phyloP scores from a whole-genome alignment of 2,329 filamentous ascomycete species.

The Aureobasidium sp. region DNA sequence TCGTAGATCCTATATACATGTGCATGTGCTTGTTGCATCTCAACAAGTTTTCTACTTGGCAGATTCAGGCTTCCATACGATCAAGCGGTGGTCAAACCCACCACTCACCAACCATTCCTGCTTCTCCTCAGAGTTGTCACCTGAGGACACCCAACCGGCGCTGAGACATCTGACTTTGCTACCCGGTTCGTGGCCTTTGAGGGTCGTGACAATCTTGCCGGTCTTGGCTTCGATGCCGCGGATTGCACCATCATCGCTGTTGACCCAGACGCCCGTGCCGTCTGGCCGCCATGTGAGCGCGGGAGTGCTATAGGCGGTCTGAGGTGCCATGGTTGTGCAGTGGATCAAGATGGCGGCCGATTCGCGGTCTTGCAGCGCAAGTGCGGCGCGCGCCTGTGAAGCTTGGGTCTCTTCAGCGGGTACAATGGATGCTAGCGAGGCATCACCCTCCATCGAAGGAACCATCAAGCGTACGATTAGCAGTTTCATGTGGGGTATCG shows the following conservation, averaged over 20 bases:
- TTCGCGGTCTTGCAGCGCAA: conserved; percentile 48
- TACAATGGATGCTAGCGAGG: conserved; percentile 16
- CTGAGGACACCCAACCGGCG: conserved; percentile 36
- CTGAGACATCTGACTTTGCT: conserved; percentile 52
- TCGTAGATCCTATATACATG: neutral
- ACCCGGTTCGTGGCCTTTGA: conserved; percentile 46
- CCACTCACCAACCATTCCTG: conserved; percentile 53
- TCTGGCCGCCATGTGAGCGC: conserved; percentile 53
- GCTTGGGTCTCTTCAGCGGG: conserved; percentile 20
- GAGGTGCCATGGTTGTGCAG: conserved; percentile 50
- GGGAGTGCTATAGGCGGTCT: conserved; percentile 55
- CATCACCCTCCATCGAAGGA: neutral
- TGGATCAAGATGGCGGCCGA: conserved; percentile 51
- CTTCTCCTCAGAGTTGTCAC: conserved; percentile 12
- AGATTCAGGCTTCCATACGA: conserved; percentile 42
- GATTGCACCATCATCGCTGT: conserved; percentile 55
- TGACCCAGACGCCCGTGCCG: conserved; percentile 49
- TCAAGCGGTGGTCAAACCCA: conserved; percentile 53
- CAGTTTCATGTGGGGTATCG: conserved; percentile 46
- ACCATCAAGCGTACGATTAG: conserved; percentile 9
- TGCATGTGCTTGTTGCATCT: neutral
- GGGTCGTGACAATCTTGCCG: conserved; percentile 44
- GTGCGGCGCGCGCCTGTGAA: conserved; percentile 43
- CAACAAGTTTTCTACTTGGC: neutral
- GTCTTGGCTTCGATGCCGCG: conserved; percentile 50